Conservation (phyloP, 495 filamentous ascomycete species). For the Astrocystis sublimbata region DNA sequence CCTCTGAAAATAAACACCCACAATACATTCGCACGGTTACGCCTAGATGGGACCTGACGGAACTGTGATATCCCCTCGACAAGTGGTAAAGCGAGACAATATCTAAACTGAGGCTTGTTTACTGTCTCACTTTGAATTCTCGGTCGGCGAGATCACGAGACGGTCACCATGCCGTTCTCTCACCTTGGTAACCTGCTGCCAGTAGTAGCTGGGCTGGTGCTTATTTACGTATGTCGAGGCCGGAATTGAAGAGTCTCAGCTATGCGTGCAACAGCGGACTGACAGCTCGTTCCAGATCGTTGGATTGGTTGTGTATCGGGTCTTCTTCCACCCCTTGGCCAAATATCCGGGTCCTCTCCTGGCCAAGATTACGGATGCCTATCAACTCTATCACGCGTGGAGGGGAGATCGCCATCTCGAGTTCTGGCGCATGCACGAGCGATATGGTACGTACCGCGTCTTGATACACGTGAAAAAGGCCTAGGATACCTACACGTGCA, state of each 20-base stretch:
- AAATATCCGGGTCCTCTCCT: constrained; percentile 66
- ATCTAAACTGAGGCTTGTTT: background rate
- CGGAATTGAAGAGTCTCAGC: background rate
- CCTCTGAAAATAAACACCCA: background rate
- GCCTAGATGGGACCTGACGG: background rate
- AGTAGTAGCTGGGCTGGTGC: constrained; percentile 14
- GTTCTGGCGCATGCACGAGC: constrained; percentile 57
- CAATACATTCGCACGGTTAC: background rate
- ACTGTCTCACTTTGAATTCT: background rate
- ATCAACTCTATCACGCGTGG: constrained; percentile 59
- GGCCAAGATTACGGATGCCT: constrained; percentile 57
- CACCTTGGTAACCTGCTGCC: constrained; percentile 10
- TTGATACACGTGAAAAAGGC: background rate
- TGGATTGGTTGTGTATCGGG: constrained; percentile 47
- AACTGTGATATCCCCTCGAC: background rate
- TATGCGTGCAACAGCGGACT: background rate
- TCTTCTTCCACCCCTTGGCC: constrained; percentile 65
- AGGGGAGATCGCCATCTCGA: constrained; percentile 62
- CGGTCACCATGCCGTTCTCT: background rate
- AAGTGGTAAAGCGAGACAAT: background rate
- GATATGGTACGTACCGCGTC: constrained; percentile 48
- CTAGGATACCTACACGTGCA: no score
- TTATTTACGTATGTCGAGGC: constrained; percentile 26
- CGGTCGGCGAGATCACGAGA: background rate
- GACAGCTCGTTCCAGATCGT: constrained; percentile 15